phyloP scores from a whole-genome alignment of 192 early-diverging fungal genomes.

The Backusella westeae region DNA sequence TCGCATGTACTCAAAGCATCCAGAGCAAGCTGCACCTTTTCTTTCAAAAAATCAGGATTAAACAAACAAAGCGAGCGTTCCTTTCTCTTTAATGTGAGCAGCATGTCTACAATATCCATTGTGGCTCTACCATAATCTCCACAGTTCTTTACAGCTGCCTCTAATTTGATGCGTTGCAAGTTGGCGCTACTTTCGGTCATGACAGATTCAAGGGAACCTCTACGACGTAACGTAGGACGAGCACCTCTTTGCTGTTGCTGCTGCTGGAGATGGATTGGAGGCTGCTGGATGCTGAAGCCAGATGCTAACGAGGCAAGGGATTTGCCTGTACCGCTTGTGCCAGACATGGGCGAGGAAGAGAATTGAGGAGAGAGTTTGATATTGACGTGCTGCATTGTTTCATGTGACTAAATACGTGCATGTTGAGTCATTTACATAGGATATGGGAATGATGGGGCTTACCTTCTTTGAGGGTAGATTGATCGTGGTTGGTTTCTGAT shows the following conservation, averaged over 20 bases:
- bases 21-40: constrained; percentile 35
- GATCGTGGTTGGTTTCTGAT: background rate
- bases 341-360: constrained; percentile 23
- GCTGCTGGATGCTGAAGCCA: constrained; percentile 10
- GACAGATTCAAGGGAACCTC: constrained; percentile 33
- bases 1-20: constrained; percentile 35
- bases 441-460: background rate
- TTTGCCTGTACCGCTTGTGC: constrained; percentile 14
- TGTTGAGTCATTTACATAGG: background rate
- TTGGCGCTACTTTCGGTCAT: constrained; percentile 32
- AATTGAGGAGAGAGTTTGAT: constrained; percentile 16
- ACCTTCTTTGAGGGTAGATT: constrained; percentile 19
- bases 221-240: constrained; percentile 12
- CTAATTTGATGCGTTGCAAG: constrained; percentile 33
- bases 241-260: background rate
- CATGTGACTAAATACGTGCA: background rate
- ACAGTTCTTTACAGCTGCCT: constrained; percentile 29
- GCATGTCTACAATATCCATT: constrained; percentile 42
- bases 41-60: constrained; percentile 39
- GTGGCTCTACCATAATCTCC: constrained; percentile 15
- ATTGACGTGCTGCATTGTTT: background rate
- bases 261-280: background rate
- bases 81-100: constrained; percentile 42
- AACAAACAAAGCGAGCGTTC: constrained; percentile 46
- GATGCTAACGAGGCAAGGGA: constrained; percentile 12